A percentile compares a stretch with the other conserved stretches of the same genome.
These are phyloP conservation scores for Gremmenia infestans DNA, from an alignment of 2,329 filamentous ascomycete genomes.

Conservation along the genomic window DNA sequence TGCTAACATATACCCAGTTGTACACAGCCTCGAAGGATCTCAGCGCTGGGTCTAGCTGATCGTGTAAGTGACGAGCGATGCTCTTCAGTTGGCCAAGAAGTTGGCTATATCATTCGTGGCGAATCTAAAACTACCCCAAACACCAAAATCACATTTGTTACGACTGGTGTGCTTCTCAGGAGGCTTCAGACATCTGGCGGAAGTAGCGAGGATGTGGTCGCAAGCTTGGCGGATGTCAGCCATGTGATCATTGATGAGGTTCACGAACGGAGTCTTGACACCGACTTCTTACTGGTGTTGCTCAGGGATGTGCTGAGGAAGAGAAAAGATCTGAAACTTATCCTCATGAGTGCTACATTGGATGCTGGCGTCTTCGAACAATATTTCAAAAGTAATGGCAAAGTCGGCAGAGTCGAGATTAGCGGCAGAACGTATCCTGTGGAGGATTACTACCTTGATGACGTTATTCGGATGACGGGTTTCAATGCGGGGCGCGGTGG, in stretches of 20 bases:
- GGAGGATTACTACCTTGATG: conserved; percentile 83
- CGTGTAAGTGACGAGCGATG: conserved; percentile 91
- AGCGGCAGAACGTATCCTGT: conserved; percentile 86
- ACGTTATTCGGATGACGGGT: conserved; percentile 74
- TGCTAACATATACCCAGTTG: conserved; percentile 42
- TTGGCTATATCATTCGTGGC: conserved; percentile 87
- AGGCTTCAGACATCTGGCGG: conserved; percentile 88
- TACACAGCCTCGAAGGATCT: conserved; percentile 91
- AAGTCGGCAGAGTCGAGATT: conserved; percentile 80
- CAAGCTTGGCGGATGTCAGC: conserved; percentile 81
- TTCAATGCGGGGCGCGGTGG: conserved; percentile 49
- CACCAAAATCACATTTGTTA: conserved; percentile 93
- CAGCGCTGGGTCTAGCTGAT: conserved; percentile 87
- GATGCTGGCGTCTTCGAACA: conserved; percentile 79
- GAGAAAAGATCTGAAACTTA: conserved; percentile 76
- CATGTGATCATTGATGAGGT: conserved; percentile 97
- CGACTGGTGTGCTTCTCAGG: conserved; percentile 85
- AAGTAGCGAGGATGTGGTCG: conserved; percentile 70
- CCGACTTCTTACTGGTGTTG: conserved; percentile 86
- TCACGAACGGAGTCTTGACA: conserved; percentile 90
- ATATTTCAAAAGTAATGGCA: conserved; percentile 70
- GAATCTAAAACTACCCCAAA: conserved; percentile 70
- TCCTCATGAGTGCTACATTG: conserved; percentile 94
- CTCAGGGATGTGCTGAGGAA: conserved; percentile 73
- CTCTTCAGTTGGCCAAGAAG: conserved; percentile 73